Base-by-base conservation (phyloP, 1,139 yeast genomes). In the Neolecta irregularis region DNA sequence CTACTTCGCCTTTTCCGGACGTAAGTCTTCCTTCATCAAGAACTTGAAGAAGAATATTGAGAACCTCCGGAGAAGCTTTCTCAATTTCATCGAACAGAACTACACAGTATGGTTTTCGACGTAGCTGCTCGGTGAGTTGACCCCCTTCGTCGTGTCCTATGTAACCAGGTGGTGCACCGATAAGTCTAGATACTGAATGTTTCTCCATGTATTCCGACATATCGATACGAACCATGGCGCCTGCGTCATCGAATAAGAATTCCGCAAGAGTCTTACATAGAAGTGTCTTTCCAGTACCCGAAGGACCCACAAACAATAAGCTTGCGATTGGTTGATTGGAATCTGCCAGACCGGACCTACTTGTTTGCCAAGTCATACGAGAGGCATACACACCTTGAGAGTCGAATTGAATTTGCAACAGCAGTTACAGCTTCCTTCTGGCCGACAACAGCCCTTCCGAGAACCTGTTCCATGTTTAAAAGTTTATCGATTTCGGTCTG, bases 91-190 rank as follows among this genome's bases (percentile, higher is more conserved):
- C 98, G 52, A 88, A 88, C 45, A 88, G 64, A 21, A 88, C 69
- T 19, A 91, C 98, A 4, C 96, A 79, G 62, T 88, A 91, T 37
- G 99, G 98, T 44, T 78, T 74, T 54, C 95, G 72, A 42, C 81
- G 67, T 43, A 88, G 65, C 42, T 91, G 93, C 51, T 88, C 93
- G 2, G 98, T 88, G 47, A 88, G 67, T 48, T 85, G 72, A 48
- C 98, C 98, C 55, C 98, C 96, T 56, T 88, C 95, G 56, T 85
- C 96, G 54, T 80, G 88, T 29, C 99, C 99, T 49, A 88, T 80
- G 53, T 88, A 91, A 50, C 99, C 98, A 1, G 98, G 95, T 4
- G 98, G 93, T 20, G 98, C 91, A 59, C 99, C 99, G 41, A 88
- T 65, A 41, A 88, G 69, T 54, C 88, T 85, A 5, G 95, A 81